phyloP scores from a whole-genome alignment of 345 rosid genomes.

The Cardamine resedifolia region DNA sequence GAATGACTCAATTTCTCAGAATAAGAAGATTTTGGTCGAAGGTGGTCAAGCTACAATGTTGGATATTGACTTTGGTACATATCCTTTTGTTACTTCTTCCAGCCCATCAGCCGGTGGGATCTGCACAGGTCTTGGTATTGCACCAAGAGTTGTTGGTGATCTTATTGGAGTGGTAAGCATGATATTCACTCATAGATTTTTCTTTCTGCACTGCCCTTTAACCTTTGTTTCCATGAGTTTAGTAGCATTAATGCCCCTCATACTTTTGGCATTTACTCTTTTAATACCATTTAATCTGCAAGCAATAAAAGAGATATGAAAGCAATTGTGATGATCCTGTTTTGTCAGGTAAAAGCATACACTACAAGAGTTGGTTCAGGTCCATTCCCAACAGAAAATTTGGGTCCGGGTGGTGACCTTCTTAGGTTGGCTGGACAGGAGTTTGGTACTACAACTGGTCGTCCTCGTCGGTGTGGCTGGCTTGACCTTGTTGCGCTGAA shows the following conservation, averaged over 20 bases:
- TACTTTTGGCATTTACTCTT: neutral
- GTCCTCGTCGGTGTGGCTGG: constrained; percentile 99
- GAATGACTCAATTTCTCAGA: constrained; percentile 71
- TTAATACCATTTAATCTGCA: neutral
- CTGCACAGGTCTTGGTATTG: constrained; percentile 93
- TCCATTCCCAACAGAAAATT: constrained; percentile 93
- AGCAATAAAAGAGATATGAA: neutral
- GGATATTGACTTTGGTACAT: constrained; percentile 93
- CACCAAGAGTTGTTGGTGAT: constrained; percentile 91
- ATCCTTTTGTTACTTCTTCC: constrained; percentile 97
- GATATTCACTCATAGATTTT: constrained; percentile 1
- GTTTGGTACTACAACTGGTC: constrained; percentile 97
- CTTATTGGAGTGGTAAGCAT: constrained; percentile 84
- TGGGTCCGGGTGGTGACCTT: constrained; percentile 84
- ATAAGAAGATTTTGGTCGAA: constrained; percentile 87
- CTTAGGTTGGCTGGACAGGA: constrained; percentile 91
- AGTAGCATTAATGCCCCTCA: neutral
- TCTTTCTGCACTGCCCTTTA: constrained; percentile 6
- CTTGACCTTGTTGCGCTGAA: constrained; percentile 91
- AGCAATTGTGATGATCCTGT: constrained; percentile 4
- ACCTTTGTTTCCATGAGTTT: neutral
- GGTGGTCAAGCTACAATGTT: constrained; percentile 99
- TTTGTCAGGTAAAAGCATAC: constrained; percentile 88
- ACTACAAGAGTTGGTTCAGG: constrained; percentile 99
- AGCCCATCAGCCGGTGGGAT: constrained; percentile 99